phyloP scores from a whole-genome alignment of 192 early-diverging fungal species.

The Obelidium mucronatum region DNA sequence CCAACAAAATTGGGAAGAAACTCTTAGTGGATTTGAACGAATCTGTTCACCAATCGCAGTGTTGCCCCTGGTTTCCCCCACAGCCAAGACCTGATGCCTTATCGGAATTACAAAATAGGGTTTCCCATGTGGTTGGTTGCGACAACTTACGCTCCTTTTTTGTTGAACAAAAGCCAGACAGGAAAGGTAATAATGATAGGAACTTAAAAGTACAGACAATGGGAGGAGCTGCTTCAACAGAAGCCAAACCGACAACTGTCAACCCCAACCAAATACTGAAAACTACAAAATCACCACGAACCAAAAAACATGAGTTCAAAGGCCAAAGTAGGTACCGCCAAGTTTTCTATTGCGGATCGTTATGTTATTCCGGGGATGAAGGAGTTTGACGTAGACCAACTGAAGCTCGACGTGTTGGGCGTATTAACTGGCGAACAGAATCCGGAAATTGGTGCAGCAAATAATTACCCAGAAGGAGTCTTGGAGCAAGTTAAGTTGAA shows the following conservation, averaged over 20 bases:
- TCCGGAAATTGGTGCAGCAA: background rate
- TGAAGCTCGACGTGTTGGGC: background rate
- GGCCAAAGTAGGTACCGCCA: background rate
- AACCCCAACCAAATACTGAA: background rate
- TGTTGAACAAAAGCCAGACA: too few relatives aligned
- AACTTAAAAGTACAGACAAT: background rate
- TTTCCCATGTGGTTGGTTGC: too few relatives aligned
- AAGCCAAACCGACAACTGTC: background rate
- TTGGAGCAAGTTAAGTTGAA: background rate
- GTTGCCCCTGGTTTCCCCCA: too few relatives aligned
- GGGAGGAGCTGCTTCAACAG: constrained; percentile 20
- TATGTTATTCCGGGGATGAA: background rate
- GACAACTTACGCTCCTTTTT: too few relatives aligned
- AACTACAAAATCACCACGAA: too few relatives aligned
- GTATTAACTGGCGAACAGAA: background rate
- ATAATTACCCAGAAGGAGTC: background rate
- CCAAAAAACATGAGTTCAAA: background rate
- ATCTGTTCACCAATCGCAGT: too few relatives aligned
- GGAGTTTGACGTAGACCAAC: background rate
- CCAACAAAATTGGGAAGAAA: too few relatives aligned
- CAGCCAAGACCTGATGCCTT: too few relatives aligned
- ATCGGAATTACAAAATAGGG: too few relatives aligned
- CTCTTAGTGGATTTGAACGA: too few relatives aligned
- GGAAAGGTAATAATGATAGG: background rate
- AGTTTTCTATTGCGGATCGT: background rate